Conservation (phyloP, 805 yeast species). For the Starmera dryadoides region DNA sequence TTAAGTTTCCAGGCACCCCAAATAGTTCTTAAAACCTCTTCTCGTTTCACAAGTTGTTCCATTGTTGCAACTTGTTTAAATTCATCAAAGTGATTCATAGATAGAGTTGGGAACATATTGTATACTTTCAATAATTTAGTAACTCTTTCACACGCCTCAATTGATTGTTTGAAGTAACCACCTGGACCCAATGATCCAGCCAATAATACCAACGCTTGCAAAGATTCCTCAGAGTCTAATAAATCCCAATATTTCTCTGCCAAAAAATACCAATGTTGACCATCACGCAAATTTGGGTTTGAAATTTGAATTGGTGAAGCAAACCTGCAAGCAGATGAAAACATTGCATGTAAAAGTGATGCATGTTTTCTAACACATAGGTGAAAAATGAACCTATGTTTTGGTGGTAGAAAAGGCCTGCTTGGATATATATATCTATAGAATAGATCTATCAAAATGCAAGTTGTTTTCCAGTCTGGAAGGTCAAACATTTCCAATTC, state of each 20-base stretch:
- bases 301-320: conserved; percentile 21
- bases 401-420: conserved; percentile 29
- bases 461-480: conserved; percentile 28
- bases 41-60: conserved; percentile 27
- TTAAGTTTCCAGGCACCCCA: conserved; percentile 34
- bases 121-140: conserved; percentile 12
- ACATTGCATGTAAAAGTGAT: conserved; percentile 27
- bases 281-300: conserved; percentile 21
- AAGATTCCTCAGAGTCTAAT: conserved; percentile 19
- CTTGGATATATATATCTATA: conserved; percentile 34
- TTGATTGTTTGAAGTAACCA: conserved; percentile 19
- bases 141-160: conserved; percentile 21
- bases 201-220: conserved; percentile 22
- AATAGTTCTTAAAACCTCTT: conserved; percentile 24
- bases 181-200: conserved; percentile 23
- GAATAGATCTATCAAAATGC: conserved; percentile 28
- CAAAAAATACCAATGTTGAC: conserved; percentile 30
- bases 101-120: conserved; percentile 8
- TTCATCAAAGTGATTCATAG: conserved; percentile 18
- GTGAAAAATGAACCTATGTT: conserved; percentile 22
- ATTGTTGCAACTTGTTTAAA: conserved; percentile 21
- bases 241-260: conserved; percentile 26
- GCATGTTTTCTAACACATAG: conserved; percentile 24
- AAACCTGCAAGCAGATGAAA: conserved; percentile 25
- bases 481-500: conserved; percentile 26